Percentiles rank a stretch among this genome's conserved stretches.
Conservation (phyloP, 169 alveolate genomes). For the Babesia microti region DNA sequence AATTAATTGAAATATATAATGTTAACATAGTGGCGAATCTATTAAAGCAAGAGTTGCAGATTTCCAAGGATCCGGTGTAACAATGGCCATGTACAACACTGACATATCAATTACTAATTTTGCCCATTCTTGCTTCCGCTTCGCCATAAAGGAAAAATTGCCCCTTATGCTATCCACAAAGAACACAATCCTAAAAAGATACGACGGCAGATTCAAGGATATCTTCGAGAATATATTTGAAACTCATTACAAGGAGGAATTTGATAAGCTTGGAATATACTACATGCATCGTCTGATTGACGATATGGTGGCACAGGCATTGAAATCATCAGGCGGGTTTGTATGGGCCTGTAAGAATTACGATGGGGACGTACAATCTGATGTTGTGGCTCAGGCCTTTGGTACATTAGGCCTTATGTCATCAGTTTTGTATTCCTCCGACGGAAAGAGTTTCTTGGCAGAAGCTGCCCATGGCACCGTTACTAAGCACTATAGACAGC, state of each 20-base stretch:
- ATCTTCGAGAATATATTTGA: conserved; percentile 80
- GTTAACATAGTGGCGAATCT: conserved; percentile 21
- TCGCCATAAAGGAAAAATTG: conserved; percentile 71
- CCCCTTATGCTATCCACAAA: conserved; percentile 86
- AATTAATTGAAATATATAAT: background rate
- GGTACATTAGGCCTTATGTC: conserved; percentile 92
- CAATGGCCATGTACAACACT: conserved; percentile 86
- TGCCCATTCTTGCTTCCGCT: conserved; percentile 82
- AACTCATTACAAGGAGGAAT: conserved; percentile 61
- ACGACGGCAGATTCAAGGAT: conserved; percentile 89
- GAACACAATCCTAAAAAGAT: conserved; percentile 81
- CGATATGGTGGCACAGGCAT: conserved; percentile 91
- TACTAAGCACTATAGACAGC: conserved; percentile 82
- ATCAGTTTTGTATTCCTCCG: conserved; percentile 84
- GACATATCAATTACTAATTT: conserved; percentile 79
- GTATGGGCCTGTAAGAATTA: conserved; percentile 97
- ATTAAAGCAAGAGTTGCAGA: conserved; percentile 38
- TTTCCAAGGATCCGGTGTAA: conserved; percentile 74
- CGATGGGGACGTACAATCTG: conserved; percentile 93
- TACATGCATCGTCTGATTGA: conserved; percentile 90
- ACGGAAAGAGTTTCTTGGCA: conserved; percentile 78
- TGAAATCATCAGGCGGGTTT: conserved; percentile 88
- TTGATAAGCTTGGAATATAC: conserved; percentile 71
- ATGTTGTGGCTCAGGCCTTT: conserved; percentile 84
- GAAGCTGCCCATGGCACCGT: conserved; percentile 97